Percentiles rank a stretch among this genome's conserved stretches.
These are phyloP conservation scores for Carallia brachiata DNA, from an alignment of 345 rosid genomes.

Conservation along the genomic window DNA sequence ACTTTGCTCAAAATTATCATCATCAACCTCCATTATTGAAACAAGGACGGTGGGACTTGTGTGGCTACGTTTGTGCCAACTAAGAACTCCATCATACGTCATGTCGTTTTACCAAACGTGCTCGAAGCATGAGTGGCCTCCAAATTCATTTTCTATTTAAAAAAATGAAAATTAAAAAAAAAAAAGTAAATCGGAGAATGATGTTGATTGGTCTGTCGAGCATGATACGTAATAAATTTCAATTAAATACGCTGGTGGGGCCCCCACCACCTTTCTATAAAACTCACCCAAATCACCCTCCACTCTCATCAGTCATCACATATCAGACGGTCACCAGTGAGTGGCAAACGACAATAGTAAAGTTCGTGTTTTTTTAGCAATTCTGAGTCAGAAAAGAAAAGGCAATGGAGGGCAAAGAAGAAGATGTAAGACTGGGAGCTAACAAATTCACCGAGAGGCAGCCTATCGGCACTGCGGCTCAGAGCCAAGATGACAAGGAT, in stretches of 20 bases:
- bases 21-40: background rate
- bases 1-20: background rate
- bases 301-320: background rate
- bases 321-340: slow-evolving; percentile 2
- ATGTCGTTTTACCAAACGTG: slow-evolving; percentile 5
- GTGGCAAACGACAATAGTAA: no score
- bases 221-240: slow-evolving; percentile 13
- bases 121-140: no score
- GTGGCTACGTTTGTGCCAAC: slow-evolving; percentile 31
- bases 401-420: slow-evolving; percentile 24
- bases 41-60: slow-evolving; percentile 37
- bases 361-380: background rate
- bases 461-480: slow-evolving; percentile 24
- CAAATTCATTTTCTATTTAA: background rate
- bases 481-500: slow-evolving; percentile 23
- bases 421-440: slow-evolving; percentile 28
- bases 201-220: slow-evolving; percentile 31
- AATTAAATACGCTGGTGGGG: slow-evolving; percentile 12
- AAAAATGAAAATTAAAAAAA: background rate
- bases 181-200: background rate
- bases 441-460: slow-evolving; percentile 22
- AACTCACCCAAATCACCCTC: background rate
- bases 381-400: background rate
- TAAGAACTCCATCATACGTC: background rate
- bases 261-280: slow-evolving; percentile 29